Base-by-base conservation (phyloP, 163 green algal genomes). In the Chlorella variabilis region DNA sequence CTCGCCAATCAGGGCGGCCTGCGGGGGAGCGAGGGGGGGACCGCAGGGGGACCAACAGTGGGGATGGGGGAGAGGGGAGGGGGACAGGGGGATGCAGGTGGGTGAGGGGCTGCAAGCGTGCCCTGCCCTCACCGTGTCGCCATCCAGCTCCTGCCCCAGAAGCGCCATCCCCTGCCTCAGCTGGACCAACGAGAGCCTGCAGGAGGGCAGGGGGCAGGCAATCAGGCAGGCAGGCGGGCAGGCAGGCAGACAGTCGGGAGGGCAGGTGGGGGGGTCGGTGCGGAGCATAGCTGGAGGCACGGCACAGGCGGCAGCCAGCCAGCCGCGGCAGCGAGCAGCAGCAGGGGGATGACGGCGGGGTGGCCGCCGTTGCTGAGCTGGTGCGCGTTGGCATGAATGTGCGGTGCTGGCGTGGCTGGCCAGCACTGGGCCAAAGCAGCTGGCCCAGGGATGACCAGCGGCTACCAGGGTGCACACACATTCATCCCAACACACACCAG, bases 1-100 rank as follows among this genome's bases (percentile, higher is more conserved):
- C 8, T 82, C 63, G 11, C 56, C 15, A 15, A 82, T 56, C 45
- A 82, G 27, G 23, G 48, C 63, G 27, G 69, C 76, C 76, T 82
- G 76, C 73, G 41, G 15, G 13, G n/a, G n/a, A 29, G 18, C 18
- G 18, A 63, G 23, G 54, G 54, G 23, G 54, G 18, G 54, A 15
- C 11, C 11, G 11, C 31, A 74, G 65, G 31, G 34, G 36, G 11
- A 13, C 3, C n/a, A n/a, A n/a, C n/a, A 7, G 34, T n/a, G 15
- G 23, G 38, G 2, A 20, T 34, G 42, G 20, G 23, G 23, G 18
- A 51, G 65, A 15, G 59, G 21, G 27, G 59, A 27, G 31, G 33
- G 63, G n/a, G 33, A 13, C 11, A 51, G 2, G 23, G 54, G 23
- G 23, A 29, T n/a, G 54, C 5, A 63, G 23, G 54, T 33, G 23